Evolutionary conservation across 345 rosid species (phyloP), one percentile per base, ranked within the genome.

Genomic region (Populus deltoides): DNA sequence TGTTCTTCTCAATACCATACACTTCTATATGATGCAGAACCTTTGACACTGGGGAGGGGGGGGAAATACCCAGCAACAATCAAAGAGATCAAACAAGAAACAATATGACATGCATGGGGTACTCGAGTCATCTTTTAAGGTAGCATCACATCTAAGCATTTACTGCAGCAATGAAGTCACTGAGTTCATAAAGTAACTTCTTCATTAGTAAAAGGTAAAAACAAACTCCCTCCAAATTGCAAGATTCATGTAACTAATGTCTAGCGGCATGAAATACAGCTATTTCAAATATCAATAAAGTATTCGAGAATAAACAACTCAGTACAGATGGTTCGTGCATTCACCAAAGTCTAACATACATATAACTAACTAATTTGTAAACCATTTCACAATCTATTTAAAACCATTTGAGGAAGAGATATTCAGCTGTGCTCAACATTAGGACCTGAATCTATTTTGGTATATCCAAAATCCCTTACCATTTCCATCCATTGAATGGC

Each of bases 401-500:
- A 53, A 53, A 53, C 59, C 59, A 0, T 53, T 6, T 22, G 24
- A n/a, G 72, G 11, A 5, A 41, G 10, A 38, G 8, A 9, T 2
- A 22, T 25, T 16, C 15, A 29, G 25, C 24, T 10, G 16, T 8
- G 11, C 31, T 39, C 2, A 24, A n/a, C 51, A 43, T 8, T 20
- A 13, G 41, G 74, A 49, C 38, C 27, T 33, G 5, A 29, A 17
- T 29, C 25, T 8, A 66, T 38, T 31, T 15, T 43, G 15, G 15
- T 8, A n/a, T 25, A n/a, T 66, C 55, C 22, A 38, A 59, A 43
- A 61, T 43, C 74, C 61, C 81, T 86, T 77, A 90, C 97, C 97
- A 82, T 85, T 88, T 83, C 92, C 93, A 18, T 80, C 15, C 8
- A 73, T 45, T 2, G 89, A 73, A 49, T 81, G 88, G 18, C 84